Conservation (phyloP, 306 rosid species). For the Arachis stenosperma region DNA sequence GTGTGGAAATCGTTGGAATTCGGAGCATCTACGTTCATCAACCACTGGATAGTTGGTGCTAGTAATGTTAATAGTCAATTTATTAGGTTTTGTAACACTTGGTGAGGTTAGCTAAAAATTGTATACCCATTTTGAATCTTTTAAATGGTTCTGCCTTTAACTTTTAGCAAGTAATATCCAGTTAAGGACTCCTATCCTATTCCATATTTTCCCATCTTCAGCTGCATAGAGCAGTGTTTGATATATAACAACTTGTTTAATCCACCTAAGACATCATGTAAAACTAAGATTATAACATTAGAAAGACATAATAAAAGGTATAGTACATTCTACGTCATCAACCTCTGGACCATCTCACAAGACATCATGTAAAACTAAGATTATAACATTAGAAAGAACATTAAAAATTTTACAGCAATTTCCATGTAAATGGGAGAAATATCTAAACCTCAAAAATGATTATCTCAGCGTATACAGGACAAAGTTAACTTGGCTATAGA, state of each 20-base stretch:
- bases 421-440: conserved; percentile 10
- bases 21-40: not conserved
- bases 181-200: too few relatives aligned
- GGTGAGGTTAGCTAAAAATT: too few relatives aligned
- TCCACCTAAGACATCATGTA: not conserved
- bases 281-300: not conserved
- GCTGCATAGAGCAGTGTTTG: too few relatives aligned
- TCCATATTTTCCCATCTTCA: too few relatives aligned
- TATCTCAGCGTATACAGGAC: not conserved
- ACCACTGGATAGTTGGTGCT: not conserved
- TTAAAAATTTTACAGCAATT: not conserved
- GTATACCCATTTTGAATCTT: too few relatives aligned
- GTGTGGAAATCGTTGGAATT: conserved; percentile 44
- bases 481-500: not conserved
- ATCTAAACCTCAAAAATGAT: conserved; percentile 8
- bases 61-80: not conserved
- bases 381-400: not conserved
- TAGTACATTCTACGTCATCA: not conserved
- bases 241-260: too few relatives aligned
- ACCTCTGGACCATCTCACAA: not conserved
- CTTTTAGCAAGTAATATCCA: too few relatives aligned
- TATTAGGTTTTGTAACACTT: too few relatives aligned
- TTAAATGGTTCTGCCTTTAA: too few relatives aligned
- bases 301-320: not conserved
- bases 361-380: not conserved